These are phyloP conservation scores for Penicillium odoratum DNA, from an alignment of 495 filamentous ascomycete genomes.

Conservation along the genomic window DNA sequence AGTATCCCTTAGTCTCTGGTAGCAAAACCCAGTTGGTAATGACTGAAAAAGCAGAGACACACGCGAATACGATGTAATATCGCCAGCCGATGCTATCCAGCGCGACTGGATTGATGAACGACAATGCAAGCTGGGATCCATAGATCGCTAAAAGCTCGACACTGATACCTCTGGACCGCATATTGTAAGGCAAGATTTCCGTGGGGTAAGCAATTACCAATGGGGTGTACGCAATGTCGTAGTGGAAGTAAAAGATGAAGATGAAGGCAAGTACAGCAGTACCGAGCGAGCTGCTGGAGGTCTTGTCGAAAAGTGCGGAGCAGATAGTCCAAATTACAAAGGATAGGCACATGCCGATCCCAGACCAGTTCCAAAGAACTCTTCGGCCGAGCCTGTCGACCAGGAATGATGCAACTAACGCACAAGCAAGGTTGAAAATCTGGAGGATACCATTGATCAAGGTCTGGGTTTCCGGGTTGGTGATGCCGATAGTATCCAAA, in stretches of 20 bases:
- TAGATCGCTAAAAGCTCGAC: constrained; percentile 33
- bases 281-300: constrained; percentile 39
- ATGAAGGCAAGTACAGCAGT: constrained; percentile 57
- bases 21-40: constrained; percentile 60
- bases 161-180: constrained; percentile 64
- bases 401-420: constrained; percentile 50
- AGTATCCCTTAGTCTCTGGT: constrained; percentile 62
- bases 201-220: constrained; percentile 60
- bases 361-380: constrained; percentile 55
- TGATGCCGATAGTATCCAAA: constrained; percentile 38
- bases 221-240: constrained; percentile 59
- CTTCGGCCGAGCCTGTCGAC: constrained; percentile 60
- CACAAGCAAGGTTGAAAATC: constrained; percentile 46
- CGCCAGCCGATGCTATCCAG: constrained; percentile 57
- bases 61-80: constrained; percentile 59
- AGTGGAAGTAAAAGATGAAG: constrained; percentile 57
- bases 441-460: constrained; percentile 29
- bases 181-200: constrained; percentile 64
- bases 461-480: constrained; percentile 24
- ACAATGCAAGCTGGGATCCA: constrained; percentile 49
- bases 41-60: constrained; percentile 49
- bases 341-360: constrained; percentile 54
- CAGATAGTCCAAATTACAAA: constrained; percentile 57
- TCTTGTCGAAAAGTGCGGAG: constrained; percentile 51
- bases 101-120: constrained; percentile 60